Conservation (phyloP, 345 rosid genomes). For the Psidium guajava region DNA sequence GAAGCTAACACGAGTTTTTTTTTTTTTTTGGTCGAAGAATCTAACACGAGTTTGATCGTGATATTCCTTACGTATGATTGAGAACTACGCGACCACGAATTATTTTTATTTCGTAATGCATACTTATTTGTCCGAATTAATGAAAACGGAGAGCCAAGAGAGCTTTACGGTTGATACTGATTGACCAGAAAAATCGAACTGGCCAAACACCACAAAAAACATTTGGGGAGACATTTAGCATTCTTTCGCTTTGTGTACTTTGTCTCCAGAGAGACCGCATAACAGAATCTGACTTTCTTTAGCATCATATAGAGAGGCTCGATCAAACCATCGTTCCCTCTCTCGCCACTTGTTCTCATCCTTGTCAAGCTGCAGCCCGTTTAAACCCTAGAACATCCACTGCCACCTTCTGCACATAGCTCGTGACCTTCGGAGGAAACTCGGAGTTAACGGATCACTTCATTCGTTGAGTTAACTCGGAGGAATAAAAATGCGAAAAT, state of each 20-base stretch:
- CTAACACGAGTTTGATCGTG: background rate
- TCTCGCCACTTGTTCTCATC: background rate
- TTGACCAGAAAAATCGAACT: background rate
- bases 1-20: too few species aligned
- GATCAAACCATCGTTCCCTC: background rate
- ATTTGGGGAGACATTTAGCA: background rate
- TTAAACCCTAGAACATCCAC: background rate
- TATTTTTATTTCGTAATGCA: background rate
- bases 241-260: background rate
- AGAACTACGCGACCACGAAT: background rate
- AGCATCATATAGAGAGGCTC: background rate
- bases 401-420: background rate
- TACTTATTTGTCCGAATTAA: background rate
- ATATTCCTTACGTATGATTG: background rate
- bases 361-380: background rate
- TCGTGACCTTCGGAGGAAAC: too few species aligned
- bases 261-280: background rate
- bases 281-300: background rate
- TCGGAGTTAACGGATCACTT: background rate
- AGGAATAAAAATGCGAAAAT: background rate
- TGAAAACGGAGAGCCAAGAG: background rate
- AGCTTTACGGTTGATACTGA: background rate
- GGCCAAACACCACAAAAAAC: background rate
- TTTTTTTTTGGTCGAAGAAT: too few species aligned
- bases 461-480: background rate